These are phyloP conservation scores for maize (Zea mays) DNA, from an alignment of 176 grass and related monocot species.

Conservation along the genomic window Zm-B73-REFERENCE-NAM-5.0 NC_050098.1:172062001-172062500, in stretches of 20 bases:
- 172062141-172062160: conserved; percentile 10
- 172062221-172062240: not conserved
- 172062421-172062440: conserved; percentile 25
- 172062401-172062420: conserved; percentile 58
- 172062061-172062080: conserved; percentile 94
- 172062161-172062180: not conserved
- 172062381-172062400: conserved; percentile 54
- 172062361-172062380: conserved; percentile 69
- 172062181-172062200: conserved; percentile 14
- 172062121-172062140: not conserved
- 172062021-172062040: conserved; percentile 76
- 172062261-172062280: conserved; percentile 15
- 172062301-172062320: conserved; percentile 9
- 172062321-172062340: conserved; percentile 31
- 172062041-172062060: conserved; percentile 96
- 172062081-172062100: conserved; percentile 53
- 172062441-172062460: conserved; percentile 3
- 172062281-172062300: conserved; percentile 16
- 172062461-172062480: conserved; percentile 1
- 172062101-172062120: not conserved
- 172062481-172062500: not conserved
- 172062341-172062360: conserved; percentile 66
- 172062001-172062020: conserved; percentile 37
- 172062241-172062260: conserved; percentile 10
- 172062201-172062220: not conserved